phyloP scores from a whole-genome alignment of 1,284 basidiomycete species.

The Cryptococcus depauperatus region DNA sequence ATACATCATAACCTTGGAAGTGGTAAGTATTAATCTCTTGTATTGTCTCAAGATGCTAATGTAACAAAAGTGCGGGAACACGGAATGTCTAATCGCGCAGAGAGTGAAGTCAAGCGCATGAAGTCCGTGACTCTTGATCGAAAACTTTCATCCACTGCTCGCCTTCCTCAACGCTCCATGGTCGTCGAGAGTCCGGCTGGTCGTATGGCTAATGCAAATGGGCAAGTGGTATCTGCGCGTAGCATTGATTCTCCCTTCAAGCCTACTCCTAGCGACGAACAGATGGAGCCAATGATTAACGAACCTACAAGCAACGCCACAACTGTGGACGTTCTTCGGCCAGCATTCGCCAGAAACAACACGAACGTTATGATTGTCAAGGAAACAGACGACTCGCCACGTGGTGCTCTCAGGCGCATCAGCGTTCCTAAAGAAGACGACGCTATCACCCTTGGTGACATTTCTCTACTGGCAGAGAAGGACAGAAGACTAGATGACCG shows the following conservation, averaged over 20 bases:
- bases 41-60: slow-evolving; percentile 8
- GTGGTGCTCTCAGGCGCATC: slow-evolving; percentile 7
- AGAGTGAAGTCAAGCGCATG: slow-evolving; percentile 82
- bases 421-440: slow-evolving; percentile 53
- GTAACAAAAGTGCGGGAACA: slow-evolving; percentile 20
- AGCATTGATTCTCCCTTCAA: neutral
- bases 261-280: neutral
- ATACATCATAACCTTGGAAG: slow-evolving; percentile 79
- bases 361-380: slow-evolving; percentile 85
- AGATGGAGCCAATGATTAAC: slow-evolving; percentile 1
- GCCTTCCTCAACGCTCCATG: slow-evolving; percentile 85
- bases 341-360: slow-evolving; percentile 69
- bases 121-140: slow-evolving; percentile 86
- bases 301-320: slow-evolving; percentile 17
- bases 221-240: slow-evolving; percentile 44
- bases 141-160: slow-evolving; percentile 79
- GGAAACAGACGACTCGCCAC: slow-evolving; percentile 46
- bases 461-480: slow-evolving; percentile 73
- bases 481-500: slow-evolving; percentile 40
- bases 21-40: slow-evolving; percentile 20
- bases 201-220: slow-evolving; percentile 63
- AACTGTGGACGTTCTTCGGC: slow-evolving; percentile 53
- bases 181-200: slow-evolving; percentile 94
- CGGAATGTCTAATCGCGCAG: slow-evolving; percentile 15
- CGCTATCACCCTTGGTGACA: slow-evolving; percentile 89